Evolutionary conservation across 2,329 filamentous ascomycete genomes (phyloP), one percentile per base, ranked within the genome.

Genomic region (Calonectria hawksworthii): DNA sequence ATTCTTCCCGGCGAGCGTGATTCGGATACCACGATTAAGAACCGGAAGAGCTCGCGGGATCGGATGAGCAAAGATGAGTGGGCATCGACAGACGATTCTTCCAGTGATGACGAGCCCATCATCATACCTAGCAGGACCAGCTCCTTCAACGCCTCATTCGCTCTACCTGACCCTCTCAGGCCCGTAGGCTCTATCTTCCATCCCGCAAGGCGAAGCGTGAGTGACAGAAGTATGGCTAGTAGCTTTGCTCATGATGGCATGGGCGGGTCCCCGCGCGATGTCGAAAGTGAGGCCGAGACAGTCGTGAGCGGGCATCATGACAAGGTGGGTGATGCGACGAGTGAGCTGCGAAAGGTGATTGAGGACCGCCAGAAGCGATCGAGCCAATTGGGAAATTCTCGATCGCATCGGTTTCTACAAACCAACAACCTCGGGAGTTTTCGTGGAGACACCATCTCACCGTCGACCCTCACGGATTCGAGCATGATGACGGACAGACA

Each of bases 61-160:
- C 74, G 82, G 70, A 76, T 82, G 26, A 77, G 75, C 34, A 82
- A 79, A 59, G 78, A 83, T 65, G 85, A 84, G 50, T 88, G 86
- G 85, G 86, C 87, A 18, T 88, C 88, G 23, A 7, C 89, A 88
- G 0, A 89, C 61, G 88, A 89, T 3, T 92, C 90, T 1, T 92
- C 91, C 0, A 89, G 88, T 5, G 92, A 93, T 75, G 92, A 93
- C 69, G 92, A 93, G 72, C 91, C 90, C 16, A 93, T 93, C 74
- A 88, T 93, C 65, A 91, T 93, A 50, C 91, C 92, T 36, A 93
- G 91, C 81, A 87, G 91, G 54, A 90, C 88, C 74, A 86, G 86
- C 5, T 86, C 85, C 1, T 93, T 93, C 70, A 83, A 82, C 61
- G 80, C 85, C 21, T 93, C 91, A 0, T 93, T 92, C 81, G 89